phyloP scores from a whole-genome alignment of 176 grass and related monocot species.

The Areca catechu region DNA sequence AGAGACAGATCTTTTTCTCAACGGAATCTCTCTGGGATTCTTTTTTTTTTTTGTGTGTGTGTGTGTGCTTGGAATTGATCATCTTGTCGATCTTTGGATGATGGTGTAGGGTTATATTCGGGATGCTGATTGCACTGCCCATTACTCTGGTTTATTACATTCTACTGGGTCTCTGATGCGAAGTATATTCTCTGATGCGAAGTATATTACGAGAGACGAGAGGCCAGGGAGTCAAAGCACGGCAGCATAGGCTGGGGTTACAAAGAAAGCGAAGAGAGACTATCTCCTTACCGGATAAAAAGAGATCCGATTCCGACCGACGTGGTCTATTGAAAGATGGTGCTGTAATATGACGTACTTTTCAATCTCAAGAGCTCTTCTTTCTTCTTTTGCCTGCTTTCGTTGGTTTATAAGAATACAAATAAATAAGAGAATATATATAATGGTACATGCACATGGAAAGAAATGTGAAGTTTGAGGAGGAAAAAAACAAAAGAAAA shows the following conservation, averaged over 20 bases:
- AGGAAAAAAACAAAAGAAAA: too few species aligned
- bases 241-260: constrained; percentile 7
- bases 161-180: constrained; percentile 55
- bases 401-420: too few species aligned
- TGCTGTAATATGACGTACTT: constrained; percentile 41
- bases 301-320: constrained; percentile 15
- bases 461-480: too few species aligned
- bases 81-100: neutral
- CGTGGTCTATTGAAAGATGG: neutral
- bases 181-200: constrained; percentile 26
- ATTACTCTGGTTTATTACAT: constrained; percentile 95
- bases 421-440: too few species aligned
- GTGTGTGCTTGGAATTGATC: constrained; percentile 13
- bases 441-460: too few species aligned
- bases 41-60: constrained; percentile 8
- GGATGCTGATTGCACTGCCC: constrained; percentile 89
- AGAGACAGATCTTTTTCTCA: neutral
- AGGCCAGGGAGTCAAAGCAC: neutral
- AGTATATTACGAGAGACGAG: constrained; percentile 4
- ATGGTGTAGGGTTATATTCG: constrained; percentile 74
- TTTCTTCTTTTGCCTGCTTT: neutral
- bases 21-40: neutral
- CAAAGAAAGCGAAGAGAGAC: neutral
- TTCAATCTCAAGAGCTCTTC: constrained; percentile 44
- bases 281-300: neutral